Conservation (phyloP, 1,139 yeast species). For the Kazachstania sp. region DNA sequence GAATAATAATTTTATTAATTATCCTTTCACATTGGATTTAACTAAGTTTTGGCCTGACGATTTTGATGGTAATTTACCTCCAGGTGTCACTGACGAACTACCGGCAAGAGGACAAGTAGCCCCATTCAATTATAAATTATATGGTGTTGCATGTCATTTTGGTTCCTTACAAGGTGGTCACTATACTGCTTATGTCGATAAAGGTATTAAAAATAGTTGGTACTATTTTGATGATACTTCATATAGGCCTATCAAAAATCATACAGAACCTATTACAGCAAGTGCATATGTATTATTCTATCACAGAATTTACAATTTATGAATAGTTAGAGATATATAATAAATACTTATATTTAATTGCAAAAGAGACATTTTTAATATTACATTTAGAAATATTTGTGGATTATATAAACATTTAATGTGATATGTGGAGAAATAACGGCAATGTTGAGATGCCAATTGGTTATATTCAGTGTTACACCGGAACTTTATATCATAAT, state of each 20-base stretch:
- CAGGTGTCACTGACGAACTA: conserved; percentile 34
- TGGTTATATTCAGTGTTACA: too few relatives aligned
- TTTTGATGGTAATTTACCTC: conserved; percentile 32
- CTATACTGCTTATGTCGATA: conserved; percentile 76
- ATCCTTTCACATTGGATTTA: conserved; percentile 49
- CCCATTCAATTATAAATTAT: conserved; percentile 70
- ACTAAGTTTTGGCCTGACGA: conserved; percentile 72
- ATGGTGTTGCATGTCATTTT: conserved; percentile 82
- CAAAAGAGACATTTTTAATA: too few relatives aligned
- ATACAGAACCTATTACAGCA: conserved; percentile 28
- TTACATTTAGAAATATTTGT: too few relatives aligned
- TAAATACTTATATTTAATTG: neutral
- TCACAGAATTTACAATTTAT: conserved; percentile 26
- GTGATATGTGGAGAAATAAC: too few relatives aligned
- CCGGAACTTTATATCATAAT: too few relatives aligned
- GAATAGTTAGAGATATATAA: neutral
- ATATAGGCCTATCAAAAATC: conserved; percentile 23
- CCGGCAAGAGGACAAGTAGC: conserved; percentile 71
- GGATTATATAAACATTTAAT: too few relatives aligned
- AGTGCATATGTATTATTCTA: conserved; percentile 77
- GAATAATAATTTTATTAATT: conserved; percentile 32
- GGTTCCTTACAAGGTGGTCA: conserved; percentile 86
- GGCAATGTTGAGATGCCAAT: too few relatives aligned
- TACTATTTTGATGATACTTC: conserved; percentile 29
- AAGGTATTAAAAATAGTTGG: conserved; percentile 41